Base-by-base conservation (phyloP, 1,284 basidiomycete genomes). In the Irpex sp. region DNA sequence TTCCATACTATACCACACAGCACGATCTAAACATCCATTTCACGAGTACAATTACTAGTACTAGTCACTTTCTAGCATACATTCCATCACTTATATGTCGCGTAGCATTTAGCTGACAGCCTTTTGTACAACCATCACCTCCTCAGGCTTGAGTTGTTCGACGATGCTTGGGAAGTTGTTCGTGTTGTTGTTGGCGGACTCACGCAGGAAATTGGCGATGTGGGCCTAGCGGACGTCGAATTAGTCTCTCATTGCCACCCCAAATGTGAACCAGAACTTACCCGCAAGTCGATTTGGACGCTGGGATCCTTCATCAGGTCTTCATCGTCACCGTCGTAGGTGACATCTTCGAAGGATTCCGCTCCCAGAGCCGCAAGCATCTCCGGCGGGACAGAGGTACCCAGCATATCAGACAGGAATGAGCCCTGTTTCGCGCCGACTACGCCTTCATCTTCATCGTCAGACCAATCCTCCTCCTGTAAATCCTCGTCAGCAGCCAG, bases 211-310 rank as follows among this genome's bases (percentile, higher is more conserved):
- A 1, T 79, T 72, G 8, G 87, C 66, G 31, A 94, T 75, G 70
- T 93, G 87, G 2, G 79, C 81, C 92, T 94, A 65, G 31, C 13
- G 49, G 17, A 37, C 26, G 36, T 19, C 15, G 47, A 15, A 26
- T 6, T 4, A 15, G 37, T n/a, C 65, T 62, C 60, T 21, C 63
- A 15, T 62, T 66, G 33, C 76, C 68, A 61, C 75, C 71, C 62
- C 64, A 56, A 26, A 57, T 50, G 13, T 11, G 13, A 8, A 17
- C 19, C 7, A 56, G 35, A 13, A 77, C 86, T 67, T 65, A 94
- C 94, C 77, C 88, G 87, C 79, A 97, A 87, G 70, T 98, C 93
- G 74, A 98, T 90, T 68, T 89, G 88, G 47, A 92, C 94, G 60
- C 97, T 83, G 0, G 93, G 89, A 75, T 98, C 96, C 57, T 85